These are phyloP conservation scores for Calonectria honghensis DNA, from an alignment of 2,329 filamentous ascomycete genomes.

Conservation along the genomic window DNA sequence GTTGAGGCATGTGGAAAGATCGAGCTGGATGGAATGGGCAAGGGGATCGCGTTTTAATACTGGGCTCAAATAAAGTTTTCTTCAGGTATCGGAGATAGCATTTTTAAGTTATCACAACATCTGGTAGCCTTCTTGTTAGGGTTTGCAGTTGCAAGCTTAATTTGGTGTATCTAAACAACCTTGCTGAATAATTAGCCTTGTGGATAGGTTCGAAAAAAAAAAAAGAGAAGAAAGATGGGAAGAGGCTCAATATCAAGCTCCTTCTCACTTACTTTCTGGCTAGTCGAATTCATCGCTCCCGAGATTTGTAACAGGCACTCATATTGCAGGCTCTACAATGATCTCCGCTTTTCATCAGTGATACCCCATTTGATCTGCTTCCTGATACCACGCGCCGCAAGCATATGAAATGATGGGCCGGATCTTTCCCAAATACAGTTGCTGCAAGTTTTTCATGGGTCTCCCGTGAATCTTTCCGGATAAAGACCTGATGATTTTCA, in stretches of 20 bases:
- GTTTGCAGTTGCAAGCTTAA: too few species aligned
- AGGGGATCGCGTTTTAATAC: too few species aligned
- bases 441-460: background rate
- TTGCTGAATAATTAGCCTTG: too few species aligned
- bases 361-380: background rate
- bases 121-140: too few species aligned
- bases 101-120: too few species aligned
- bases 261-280: background rate
- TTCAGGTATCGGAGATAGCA: too few species aligned
- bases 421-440: background rate
- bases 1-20: too few species aligned
- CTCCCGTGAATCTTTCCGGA: background rate
- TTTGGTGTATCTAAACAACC: too few species aligned
- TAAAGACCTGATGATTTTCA: background rate
- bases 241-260: background rate
- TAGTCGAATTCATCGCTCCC: background rate
- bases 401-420: constrained; percentile 2
- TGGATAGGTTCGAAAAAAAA: too few species aligned
- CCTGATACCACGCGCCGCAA: background rate
- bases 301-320: background rate
- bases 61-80: too few species aligned
- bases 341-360: background rate
- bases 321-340: background rate
- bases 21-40: too few species aligned
- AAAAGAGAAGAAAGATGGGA: background rate